phyloP scores from a whole-genome alignment of 2,329 filamentous ascomycete genomes.

The Hypoxylon sp. region DNA sequence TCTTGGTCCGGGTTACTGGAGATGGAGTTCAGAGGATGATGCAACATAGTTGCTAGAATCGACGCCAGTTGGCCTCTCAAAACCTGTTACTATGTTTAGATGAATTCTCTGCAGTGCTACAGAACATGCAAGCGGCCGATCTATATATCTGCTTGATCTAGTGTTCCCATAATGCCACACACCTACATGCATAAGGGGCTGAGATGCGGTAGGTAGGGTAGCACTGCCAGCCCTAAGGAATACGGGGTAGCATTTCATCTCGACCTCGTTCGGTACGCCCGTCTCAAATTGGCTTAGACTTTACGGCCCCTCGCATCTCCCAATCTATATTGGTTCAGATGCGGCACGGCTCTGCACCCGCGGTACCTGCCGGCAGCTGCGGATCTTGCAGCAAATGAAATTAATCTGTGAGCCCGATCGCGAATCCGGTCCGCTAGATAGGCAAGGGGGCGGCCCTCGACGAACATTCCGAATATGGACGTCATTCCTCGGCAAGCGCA shows the following conservation, averaged over 20 bases:
- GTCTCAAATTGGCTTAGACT: conserved; percentile 27
- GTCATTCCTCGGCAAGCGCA: conserved; percentile 20
- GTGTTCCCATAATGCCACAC: conserved; percentile 26
- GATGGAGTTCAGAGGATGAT: background rate
- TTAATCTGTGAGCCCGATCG: conserved; percentile 23
- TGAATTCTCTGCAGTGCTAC: conserved; percentile 24
- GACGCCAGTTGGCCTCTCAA: conserved; percentile 6
- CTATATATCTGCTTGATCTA: conserved; percentile 32
- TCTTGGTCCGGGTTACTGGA: background rate
- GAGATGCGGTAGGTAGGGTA: conserved; percentile 21
- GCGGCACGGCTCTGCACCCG: conserved; percentile 26
- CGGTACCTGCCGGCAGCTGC: conserved; percentile 8
- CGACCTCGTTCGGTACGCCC: conserved; percentile 20
- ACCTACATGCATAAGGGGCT: conserved; percentile 32
- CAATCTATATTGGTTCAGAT: conserved; percentile 28
- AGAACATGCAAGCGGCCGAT: conserved; percentile 24
- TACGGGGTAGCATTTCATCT: conserved; percentile 24
- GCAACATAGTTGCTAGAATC: background rate
- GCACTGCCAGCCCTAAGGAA: conserved; percentile 39
- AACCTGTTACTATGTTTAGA: conserved; percentile 26
- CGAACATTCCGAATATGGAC: conserved; percentile 30
- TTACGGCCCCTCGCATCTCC: conserved; percentile 24
- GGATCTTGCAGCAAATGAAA: conserved; percentile 15
- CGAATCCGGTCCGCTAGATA: conserved; percentile 12
- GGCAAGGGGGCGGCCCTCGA: conserved; percentile 22